These are phyloP conservation scores for Magnusiomyces clavatus DNA, from an alignment of 1,139 yeast genomes.

Conservation along the genomic window DNA sequence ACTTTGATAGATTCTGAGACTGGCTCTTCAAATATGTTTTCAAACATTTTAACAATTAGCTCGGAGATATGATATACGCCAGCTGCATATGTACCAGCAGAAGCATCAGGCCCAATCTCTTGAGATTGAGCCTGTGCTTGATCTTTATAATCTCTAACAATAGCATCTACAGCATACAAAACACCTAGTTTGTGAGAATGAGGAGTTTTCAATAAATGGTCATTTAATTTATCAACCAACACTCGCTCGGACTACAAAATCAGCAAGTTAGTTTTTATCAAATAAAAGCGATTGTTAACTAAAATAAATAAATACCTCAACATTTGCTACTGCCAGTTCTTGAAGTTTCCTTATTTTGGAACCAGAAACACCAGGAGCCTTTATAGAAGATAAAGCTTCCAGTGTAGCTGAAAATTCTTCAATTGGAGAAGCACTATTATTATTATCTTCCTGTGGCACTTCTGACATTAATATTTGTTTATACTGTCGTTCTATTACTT, in stretches of 20 bases:
- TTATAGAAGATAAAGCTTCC: slow-evolving; percentile 64
- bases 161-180: slow-evolving; percentile 84
- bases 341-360: slow-evolving; percentile 84
- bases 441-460: no score
- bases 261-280: slow-evolving; percentile 2
- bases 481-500: no score
- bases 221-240: slow-evolving; percentile 50
- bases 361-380: slow-evolving; percentile 94
- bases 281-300: not conserved
- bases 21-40: slow-evolving; percentile 25
- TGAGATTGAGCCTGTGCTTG: slow-evolving; percentile 48
- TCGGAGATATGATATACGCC: slow-evolving; percentile 45
- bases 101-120: slow-evolving; percentile 39
- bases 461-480: no score
- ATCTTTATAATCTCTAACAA: slow-evolving; percentile 78
- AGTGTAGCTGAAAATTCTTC: slow-evolving; percentile 58
- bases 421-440: not conserved
- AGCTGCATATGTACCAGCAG: slow-evolving; percentile 68
- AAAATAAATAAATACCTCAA: slow-evolving; percentile 30
- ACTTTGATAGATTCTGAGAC: slow-evolving; percentile 24
- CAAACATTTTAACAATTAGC: slow-evolving; percentile 29
- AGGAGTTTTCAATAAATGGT: slow-evolving; percentile 69
- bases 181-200: slow-evolving; percentile 83
- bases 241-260: slow-evolving; percentile 42
- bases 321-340: slow-evolving; percentile 66